Evolutionary conservation across 768 basidiomycete genomes (phyloP).

Genomic region (Suillus plorans): DNA sequence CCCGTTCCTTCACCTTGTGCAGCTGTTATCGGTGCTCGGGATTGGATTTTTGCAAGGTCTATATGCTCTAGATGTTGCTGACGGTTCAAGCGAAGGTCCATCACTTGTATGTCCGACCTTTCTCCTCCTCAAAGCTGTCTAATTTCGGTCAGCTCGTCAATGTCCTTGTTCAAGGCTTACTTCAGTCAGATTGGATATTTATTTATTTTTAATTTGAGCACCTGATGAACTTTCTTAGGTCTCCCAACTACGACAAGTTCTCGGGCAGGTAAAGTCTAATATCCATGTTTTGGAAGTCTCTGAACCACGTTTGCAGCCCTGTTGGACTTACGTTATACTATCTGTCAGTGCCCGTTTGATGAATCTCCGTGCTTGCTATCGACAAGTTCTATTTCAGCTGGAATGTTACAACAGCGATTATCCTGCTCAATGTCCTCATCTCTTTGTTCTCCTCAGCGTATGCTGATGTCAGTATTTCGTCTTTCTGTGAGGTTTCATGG

Average conservation of each 20-base stretch:
- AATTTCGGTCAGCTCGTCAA: slow-evolving; percentile 55
- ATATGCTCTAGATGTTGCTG: slow-evolving; percentile 88
- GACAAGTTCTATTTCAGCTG: slow-evolving; percentile 46
- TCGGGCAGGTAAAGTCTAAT: slow-evolving; percentile 39
- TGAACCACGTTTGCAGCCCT: slow-evolving; percentile 34
- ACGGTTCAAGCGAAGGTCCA: slow-evolving; percentile 64
- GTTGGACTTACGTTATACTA: slow-evolving; percentile 75
- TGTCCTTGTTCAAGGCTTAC: slow-evolving; percentile 72
- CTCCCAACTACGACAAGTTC: slow-evolving; percentile 68
- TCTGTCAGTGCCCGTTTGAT: slow-evolving; percentile 46
- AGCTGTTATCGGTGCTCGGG: slow-evolving; percentile 81
- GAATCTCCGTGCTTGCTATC: slow-evolving; percentile 3
- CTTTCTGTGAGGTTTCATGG: not conserved
- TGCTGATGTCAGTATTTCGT: slow-evolving; percentile 60
- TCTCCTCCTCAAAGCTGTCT: slow-evolving; percentile 1
- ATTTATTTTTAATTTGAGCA: slow-evolving; percentile 6
- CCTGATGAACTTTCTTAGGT: slow-evolving; percentile 33
- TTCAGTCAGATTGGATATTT: slow-evolving; percentile 54
- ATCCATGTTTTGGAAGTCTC: not conserved
- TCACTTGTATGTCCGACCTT: slow-evolving; percentile 38
- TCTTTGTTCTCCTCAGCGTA: slow-evolving; percentile 95
- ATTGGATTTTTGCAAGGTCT: slow-evolving; percentile 86
- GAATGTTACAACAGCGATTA: slow-evolving; percentile 80
- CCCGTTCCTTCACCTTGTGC: not conserved
- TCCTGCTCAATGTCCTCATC: slow-evolving; percentile 91